phyloP scores from a whole-genome alignment of 2,329 filamentous ascomycete species.

The Ophiostoma tasmaniense region DNA sequence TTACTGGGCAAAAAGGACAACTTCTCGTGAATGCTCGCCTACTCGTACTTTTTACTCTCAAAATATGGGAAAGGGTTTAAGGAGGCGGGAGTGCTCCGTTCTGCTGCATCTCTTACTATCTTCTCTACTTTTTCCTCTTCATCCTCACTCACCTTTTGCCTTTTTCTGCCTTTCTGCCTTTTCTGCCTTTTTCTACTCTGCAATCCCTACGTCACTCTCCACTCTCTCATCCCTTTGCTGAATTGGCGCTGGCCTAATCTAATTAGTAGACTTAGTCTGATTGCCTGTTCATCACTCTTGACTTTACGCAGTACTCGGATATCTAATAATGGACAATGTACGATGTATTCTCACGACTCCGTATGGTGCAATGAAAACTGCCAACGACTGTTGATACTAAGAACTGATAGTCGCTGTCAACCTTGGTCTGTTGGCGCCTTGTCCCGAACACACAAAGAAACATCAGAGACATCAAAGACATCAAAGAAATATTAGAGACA shows the following conservation, averaged over 20 bases:
- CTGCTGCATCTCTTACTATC: background rate
- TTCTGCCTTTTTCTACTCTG: background rate
- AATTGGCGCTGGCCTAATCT: background rate
- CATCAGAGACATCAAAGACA: no score
- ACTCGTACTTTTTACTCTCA: no score
- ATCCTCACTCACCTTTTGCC: background rate
- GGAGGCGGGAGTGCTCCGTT: background rate
- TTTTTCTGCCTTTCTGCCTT: background rate
- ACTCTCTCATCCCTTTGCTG: background rate
- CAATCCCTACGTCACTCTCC: background rate
- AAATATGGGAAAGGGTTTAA: background rate
- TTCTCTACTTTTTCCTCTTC: background rate
- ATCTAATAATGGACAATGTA: background rate
- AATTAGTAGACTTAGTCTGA: conserved; percentile 5
- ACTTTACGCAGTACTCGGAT: background rate
- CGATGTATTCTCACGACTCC: no score
- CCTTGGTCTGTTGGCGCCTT: background rate
- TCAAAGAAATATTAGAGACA: background rate
- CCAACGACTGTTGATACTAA: no score
- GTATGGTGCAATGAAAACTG: no score
- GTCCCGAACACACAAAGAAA: background rate
- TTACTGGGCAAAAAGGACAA: background rate
- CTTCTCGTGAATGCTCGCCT: background rate
- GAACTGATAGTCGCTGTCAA: background rate
- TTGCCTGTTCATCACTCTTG: background rate